Evolutionary conservation across 306 rosid species (phyloP), one percentile per base, ranked within the genome.

Genomic region (Quercus mongolica): DNA sequence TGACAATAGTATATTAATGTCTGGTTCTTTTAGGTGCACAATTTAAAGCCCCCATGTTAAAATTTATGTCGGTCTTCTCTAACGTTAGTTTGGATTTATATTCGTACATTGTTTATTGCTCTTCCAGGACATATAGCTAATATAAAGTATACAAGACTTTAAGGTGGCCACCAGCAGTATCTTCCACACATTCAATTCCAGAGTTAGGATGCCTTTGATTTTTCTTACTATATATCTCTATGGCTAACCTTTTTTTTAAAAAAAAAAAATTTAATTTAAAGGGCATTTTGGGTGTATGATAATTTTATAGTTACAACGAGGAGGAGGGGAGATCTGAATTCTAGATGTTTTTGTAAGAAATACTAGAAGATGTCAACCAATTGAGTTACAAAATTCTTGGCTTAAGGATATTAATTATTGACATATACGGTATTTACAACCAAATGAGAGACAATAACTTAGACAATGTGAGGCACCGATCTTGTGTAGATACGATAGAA

Each of bases 11-110:
- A 35, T 35, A 35, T 67, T 17, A 35, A 35, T 67, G n/a, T 67
- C 72, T 35, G 52, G 38, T 33, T 35, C 25, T 67, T 67, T 67
- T 67, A 67, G 72, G 52, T 67, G 72, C 72, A 67, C 14, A 35
- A 67, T 67, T 67, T 67, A 67, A 67, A 35, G 72, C 72, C 25
- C 72, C 51, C 72, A 18, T 18, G 72, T 67, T 67, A 7, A 33
- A 67, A 10, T 67, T 18, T 9, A 8, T 33, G 72, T 35, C 44
- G 33, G 18, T 12, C 54, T 61, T 61, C 72, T 35, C 52, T 35
- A 4, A 4, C 4, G 15, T 12, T 49, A 13, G 15, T 10, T 13
- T 49, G 13, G 54, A 2, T 49, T 49, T 49, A 49, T 49, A 49
- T 49, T 67, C 5, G 18, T 19, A n/a, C 71, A 35, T 18, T 67